phyloP scores from a whole-genome alignment of 352 stramenopile genomes.

The Globisporangium parvum region DNA sequence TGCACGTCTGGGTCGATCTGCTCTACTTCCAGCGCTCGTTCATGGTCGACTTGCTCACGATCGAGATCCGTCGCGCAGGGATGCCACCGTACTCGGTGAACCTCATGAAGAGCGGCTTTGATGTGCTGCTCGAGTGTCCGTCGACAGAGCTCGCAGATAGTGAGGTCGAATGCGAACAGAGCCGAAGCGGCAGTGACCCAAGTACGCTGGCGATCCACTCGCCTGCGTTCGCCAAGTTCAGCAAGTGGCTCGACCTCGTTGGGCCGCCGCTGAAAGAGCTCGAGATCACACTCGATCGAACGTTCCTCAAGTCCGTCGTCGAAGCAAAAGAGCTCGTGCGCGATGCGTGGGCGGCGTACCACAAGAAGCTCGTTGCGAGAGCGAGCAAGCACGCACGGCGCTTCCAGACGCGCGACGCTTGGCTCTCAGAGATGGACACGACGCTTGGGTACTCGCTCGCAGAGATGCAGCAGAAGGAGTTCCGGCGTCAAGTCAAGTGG shows the following conservation, averaged over 20 bases:
- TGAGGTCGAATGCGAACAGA: neutral
- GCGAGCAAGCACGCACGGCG: constrained; percentile 38
- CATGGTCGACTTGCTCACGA: constrained; percentile 47
- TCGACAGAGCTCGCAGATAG: constrained; percentile 3
- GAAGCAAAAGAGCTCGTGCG: constrained; percentile 48
- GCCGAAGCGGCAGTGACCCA: neutral
- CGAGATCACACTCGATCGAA: constrained; percentile 50
- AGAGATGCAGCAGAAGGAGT: constrained; percentile 39
- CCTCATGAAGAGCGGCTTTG: constrained; percentile 76
- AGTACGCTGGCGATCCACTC: constrained; percentile 9
- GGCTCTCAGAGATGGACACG: constrained; percentile 30
- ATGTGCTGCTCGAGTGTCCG: constrained; percentile 40
- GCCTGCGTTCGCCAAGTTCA: constrained; percentile 37
- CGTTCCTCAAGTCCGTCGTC: constrained; percentile 49
- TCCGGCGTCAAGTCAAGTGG: constrained; percentile 57
- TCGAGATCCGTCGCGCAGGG: constrained; percentile 52
- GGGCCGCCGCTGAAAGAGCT: constrained; percentile 59
- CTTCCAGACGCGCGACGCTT: constrained; percentile 33
- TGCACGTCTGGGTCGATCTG: constrained; percentile 62
- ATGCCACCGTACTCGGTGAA: constrained; percentile 60
- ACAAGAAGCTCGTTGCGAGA: constrained; percentile 30
- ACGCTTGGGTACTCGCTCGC: constrained; percentile 31
- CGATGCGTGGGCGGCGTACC: constrained; percentile 37
- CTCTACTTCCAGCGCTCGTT: constrained; percentile 50
- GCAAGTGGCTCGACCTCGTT: constrained; percentile 64